phyloP scores from a whole-genome alignment of 768 basidiomycete species.

The Suillus variegatus region DNA sequence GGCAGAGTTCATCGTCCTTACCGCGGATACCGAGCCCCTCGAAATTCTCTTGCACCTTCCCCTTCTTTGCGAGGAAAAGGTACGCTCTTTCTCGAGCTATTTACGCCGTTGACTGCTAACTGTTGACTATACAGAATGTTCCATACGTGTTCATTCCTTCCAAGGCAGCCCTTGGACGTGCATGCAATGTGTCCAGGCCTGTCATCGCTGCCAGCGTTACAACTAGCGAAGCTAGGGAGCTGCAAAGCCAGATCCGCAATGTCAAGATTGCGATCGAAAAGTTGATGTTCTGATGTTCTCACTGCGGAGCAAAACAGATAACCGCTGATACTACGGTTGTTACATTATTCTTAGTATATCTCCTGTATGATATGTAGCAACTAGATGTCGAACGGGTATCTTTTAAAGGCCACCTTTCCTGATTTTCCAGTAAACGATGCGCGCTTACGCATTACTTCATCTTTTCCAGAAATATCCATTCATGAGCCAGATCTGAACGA shows the following conservation, averaged over 20 bases:
- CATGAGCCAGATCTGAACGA: neutral
- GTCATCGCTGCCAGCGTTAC: constrained; percentile 97
- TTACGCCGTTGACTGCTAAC: neutral
- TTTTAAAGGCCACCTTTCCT: constrained; percentile 97
- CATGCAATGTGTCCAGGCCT: constrained; percentile 93
- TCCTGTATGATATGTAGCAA: constrained; percentile 10
- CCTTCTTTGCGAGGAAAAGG: constrained; percentile 98
- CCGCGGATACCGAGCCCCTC: constrained; percentile 95
- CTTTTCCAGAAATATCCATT: constrained; percentile 79
- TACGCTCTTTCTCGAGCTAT: constrained; percentile 27
- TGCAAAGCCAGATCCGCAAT: constrained; percentile 85
- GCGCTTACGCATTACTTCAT: constrained; percentile 49
- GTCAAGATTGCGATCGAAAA: constrained; percentile 64
- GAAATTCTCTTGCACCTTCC: constrained; percentile 98
- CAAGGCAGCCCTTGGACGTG: constrained; percentile 95
- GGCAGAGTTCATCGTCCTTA: constrained; percentile 96
- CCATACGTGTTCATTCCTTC: constrained; percentile 94
- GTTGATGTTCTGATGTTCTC: constrained; percentile 43
- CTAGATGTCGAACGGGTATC: constrained; percentile 37
- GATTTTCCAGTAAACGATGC: constrained; percentile 34
- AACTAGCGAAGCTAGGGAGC: constrained; percentile 93
- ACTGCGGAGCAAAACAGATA: constrained; percentile 4
- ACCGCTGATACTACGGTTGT: constrained; percentile 6
- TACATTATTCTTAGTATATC: neutral
- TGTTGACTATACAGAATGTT: neutral